Conservation (phyloP, 2,329 filamentous ascomycete species). For the Chaetomium sp. region DNA sequence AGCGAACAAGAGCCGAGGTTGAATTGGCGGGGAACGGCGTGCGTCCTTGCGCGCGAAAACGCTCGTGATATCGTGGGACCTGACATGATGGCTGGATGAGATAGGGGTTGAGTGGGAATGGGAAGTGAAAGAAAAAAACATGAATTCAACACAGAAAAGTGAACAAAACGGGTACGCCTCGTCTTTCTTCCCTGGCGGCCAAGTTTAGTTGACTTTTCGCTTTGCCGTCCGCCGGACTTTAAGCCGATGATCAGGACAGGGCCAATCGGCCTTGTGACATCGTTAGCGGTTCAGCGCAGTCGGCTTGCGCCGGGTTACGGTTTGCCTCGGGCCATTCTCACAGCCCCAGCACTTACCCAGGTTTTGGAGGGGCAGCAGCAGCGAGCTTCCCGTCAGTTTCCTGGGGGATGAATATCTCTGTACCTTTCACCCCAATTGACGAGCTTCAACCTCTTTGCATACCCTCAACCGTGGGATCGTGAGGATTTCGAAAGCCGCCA, state of each 20-base stretch:
- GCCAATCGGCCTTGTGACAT: slow-evolving; percentile 2
- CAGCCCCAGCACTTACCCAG: not conserved
- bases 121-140: not conserved
- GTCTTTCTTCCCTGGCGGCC: not conserved
- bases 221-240: not conserved
- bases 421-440: not conserved
- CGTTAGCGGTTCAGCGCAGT: slow-evolving; percentile 1
- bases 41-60: slow-evolving; percentile 26
- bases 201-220: not conserved
- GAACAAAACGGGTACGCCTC: not conserved
- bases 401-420: slow-evolving; percentile 10
- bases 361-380: slow-evolving; percentile 1
- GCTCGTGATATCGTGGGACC: slow-evolving; percentile 33
- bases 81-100: slow-evolving; percentile 30
- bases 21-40: slow-evolving; percentile 10
- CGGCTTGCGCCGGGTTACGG: slow-evolving; percentile 29
- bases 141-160: not conserved
- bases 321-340: slow-evolving; percentile 34
- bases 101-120: not conserved
- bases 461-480: slow-evolving; percentile 9
- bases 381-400: not conserved
- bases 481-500: slow-evolving; percentile 13
- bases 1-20: slow-evolving; percentile 25
- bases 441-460: not conserved
- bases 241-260: slow-evolving; percentile 12